Base-by-base conservation (phyloP, 1,284 basidiomycete genomes). In the Malassezia nana region DNA sequence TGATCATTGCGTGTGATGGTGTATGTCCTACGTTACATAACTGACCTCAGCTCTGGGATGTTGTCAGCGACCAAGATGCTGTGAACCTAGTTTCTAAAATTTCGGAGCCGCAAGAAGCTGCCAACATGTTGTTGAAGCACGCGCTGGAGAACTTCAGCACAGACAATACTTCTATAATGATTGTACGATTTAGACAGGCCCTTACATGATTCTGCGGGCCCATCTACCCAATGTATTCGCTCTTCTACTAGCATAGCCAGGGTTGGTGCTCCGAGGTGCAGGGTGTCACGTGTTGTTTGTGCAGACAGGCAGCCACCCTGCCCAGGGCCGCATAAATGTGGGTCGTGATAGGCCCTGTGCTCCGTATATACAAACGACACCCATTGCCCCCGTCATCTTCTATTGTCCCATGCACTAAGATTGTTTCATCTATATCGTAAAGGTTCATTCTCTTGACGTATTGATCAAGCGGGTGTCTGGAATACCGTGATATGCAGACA, bases 1-100 rank as follows among this genome's bases (percentile, higher is more conserved):
- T 99, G 52, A 89, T 99, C 60, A 79, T 98, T 50, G 94, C 94
- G 25, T 99, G 94, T 72, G 94, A 99, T 76, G 94, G 94, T 59
- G 91, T 94, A 75, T 67, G 87, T 81, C 2, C 9, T 8, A 15
- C 16, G 29, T 20, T 16, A 28, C 28, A 26, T 43, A 16, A 45
- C 35, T 31, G 26, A 43, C 43, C 47, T n/a, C 67, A 96, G 91
- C 80, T 99, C 0, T 99, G 94, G 94, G 94, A 98, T 74, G 89
- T 98, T 8, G 82, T 84, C 46, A 84, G 84, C 50, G 94, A 99
- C 75, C 90, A 98, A 76, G 82, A 81, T 45, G 92, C 91, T 0
- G 84, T 94, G 31, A 86, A 96, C 53, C 80, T 94, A 45, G 81
- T 95, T 50, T 82, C 83, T 42, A 77, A 81, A 26, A 78, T 84